These are phyloP conservation scores for Globisporangium apiculatum DNA, from an alignment of 352 stramenopile species.

Conservation along the genomic window DNA sequence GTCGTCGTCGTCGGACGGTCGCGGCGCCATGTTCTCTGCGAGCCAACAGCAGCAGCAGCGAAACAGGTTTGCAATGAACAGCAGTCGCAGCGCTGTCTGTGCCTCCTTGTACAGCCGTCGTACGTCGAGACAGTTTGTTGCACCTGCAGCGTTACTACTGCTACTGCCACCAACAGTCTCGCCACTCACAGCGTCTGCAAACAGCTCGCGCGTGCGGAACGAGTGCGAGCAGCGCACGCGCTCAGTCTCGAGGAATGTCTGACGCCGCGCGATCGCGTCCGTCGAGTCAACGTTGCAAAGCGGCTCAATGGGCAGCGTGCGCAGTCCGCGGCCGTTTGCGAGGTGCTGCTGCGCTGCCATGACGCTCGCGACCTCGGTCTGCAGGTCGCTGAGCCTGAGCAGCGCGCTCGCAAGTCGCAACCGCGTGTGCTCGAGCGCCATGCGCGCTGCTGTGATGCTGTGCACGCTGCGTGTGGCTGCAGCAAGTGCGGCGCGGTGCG, in stretches of 20 bases:
- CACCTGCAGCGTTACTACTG: too few species aligned
- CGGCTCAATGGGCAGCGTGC: not conserved
- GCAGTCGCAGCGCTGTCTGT: constrained; percentile 23
- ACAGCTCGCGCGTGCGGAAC: constrained; percentile 14
- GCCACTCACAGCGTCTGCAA: not conserved
- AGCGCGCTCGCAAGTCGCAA: constrained; percentile 25
- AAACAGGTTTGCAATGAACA: constrained; percentile 57
- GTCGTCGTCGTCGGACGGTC: constrained; percentile 1
- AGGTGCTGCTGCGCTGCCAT: constrained; percentile 17
- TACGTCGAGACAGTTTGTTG: constrained; percentile 4
- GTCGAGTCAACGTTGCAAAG: not conserved
- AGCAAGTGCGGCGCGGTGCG: constrained; percentile 25
- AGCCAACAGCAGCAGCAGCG: constrained; percentile 59
- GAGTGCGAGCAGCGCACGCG: constrained; percentile 11
- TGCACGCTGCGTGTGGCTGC: constrained; percentile 7
- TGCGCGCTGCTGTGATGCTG: constrained; percentile 25
- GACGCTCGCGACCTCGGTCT: constrained; percentile 11
- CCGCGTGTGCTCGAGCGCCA: constrained; percentile 23
- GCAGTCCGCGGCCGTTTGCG: not conserved
- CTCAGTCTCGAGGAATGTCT: constrained; percentile 15
- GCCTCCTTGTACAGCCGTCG: constrained; percentile 32
- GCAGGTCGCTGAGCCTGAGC: constrained; percentile 31
- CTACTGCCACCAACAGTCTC: not conserved
- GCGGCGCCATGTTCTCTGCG: constrained; percentile 35
- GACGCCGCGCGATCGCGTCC: constrained; percentile 3